Evolutionary conservation across 306 rosid species (phyloP).

Genomic region (Rosa rugosa): DNA sequence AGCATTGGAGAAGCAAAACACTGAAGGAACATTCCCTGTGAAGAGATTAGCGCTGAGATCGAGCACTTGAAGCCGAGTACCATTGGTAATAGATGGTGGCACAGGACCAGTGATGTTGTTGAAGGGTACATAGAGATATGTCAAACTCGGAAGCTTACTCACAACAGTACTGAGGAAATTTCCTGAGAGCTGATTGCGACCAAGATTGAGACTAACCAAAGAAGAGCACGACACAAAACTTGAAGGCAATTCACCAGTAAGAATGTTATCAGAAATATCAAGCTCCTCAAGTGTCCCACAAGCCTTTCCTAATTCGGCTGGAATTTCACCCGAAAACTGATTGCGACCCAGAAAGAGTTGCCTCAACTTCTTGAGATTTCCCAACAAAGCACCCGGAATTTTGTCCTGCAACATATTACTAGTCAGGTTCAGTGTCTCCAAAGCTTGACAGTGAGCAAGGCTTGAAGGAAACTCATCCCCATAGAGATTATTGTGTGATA

Average conservation of each 20-base stretch:
- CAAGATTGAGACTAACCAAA: constrained; percentile 48
- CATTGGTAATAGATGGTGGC: constrained; percentile 52
- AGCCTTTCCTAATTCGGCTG: constrained; percentile 44
- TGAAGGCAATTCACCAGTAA: constrained; percentile 56
- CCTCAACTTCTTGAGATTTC: constrained; percentile 44
- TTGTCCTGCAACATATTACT: constrained; percentile 35
- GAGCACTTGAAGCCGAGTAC: constrained; percentile 48
- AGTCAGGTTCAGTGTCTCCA: constrained; percentile 58
- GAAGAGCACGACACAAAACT: constrained; percentile 49
- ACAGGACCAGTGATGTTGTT: constrained; percentile 62
- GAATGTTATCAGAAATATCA: constrained; percentile 54
- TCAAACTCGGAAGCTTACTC: constrained; percentile 40
- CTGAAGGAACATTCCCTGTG: constrained; percentile 49
- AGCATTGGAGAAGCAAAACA: constrained; percentile 37
- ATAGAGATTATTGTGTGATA: constrained; percentile 43
- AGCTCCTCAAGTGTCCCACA: constrained; percentile 48
- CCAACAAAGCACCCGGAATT: constrained; percentile 50
- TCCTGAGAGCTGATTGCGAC: constrained; percentile 55
- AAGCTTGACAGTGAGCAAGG: constrained; percentile 37
- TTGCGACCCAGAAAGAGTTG: constrained; percentile 45
- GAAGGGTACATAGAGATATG: constrained; percentile 51
- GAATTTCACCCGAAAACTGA: constrained; percentile 47
- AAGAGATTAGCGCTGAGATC: constrained; percentile 65
- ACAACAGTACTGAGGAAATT: constrained; percentile 44
- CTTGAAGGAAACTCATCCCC: constrained; percentile 40